Percentiles rank a stretch among this genome's conserved stretches.
Evolutionary conservation across 139 green algal genomes (phyloP).

Genomic region (Pseudopediastrum boryanum): DNA sequence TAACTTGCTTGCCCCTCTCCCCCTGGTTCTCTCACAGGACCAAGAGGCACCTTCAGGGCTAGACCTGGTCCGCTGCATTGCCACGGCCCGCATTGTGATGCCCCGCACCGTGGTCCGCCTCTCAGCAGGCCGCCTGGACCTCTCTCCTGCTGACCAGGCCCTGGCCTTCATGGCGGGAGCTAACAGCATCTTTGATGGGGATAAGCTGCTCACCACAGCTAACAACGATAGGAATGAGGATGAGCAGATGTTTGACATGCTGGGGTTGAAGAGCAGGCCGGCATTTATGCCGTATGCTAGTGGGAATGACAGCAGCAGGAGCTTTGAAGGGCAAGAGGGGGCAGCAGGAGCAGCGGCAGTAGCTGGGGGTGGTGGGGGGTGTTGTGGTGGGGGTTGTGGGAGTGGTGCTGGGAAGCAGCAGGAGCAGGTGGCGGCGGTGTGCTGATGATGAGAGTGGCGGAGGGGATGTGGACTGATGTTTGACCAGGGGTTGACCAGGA

Average conservation of each 20-base stretch:
- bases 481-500: too few relatives aligned
- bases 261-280: slow-evolving; percentile 79
- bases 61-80: slow-evolving; percentile 94
- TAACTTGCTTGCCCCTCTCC: too few relatives aligned
- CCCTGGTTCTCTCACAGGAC: slow-evolving; percentile 37
- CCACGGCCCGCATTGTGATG: slow-evolving; percentile 96
- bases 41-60: slow-evolving; percentile 58
- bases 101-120: slow-evolving; percentile 90
- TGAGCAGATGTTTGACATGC: slow-evolving; percentile 79
- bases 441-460: too few relatives aligned
- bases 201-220: slow-evolving; percentile 97
- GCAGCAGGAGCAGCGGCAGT: slow-evolving; percentile 4
- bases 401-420: not conserved
- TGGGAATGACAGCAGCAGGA: slow-evolving; percentile 58
- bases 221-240: slow-evolving; percentile 92
- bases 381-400: not conserved
- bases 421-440: slow-evolving; percentile 8
- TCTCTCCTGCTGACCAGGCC: slow-evolving; percentile 71
- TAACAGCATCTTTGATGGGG: slow-evolving; percentile 98
- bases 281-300: slow-evolving; percentile 84
- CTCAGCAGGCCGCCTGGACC: slow-evolving; percentile 74
- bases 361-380: not conserved
- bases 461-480: too few relatives aligned
- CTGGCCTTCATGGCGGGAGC: slow-evolving; percentile 97
- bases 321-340: slow-evolving; percentile 29